Conservation (phyloP, 163 green algal species). For the Volvox carteri region DNA sequence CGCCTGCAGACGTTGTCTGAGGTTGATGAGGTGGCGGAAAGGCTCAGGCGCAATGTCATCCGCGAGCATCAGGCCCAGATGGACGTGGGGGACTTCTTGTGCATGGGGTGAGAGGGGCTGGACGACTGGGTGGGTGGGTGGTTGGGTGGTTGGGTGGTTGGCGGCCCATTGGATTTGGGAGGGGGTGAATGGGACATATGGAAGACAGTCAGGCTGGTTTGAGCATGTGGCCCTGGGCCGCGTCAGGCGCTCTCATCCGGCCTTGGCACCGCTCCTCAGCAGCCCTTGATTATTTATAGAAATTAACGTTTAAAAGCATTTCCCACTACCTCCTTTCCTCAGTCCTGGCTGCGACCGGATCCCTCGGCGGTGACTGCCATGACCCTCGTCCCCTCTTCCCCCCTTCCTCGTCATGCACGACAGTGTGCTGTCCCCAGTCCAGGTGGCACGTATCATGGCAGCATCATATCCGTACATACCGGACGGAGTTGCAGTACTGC, state of each 20-base stretch:
- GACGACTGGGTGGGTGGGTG: neutral
- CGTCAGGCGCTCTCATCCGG: too few relatives aligned
- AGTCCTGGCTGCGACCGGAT: neutral
- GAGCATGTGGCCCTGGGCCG: too few relatives aligned
- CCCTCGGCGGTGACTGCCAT: neutral
- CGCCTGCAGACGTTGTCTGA: neutral
- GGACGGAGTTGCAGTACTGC: conserved; percentile 15
- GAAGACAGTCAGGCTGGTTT: too few relatives aligned
- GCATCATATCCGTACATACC: conserved; percentile 34
- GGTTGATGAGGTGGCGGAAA: conserved; percentile 24
- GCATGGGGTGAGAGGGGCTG: neutral
- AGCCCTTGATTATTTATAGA: neutral
- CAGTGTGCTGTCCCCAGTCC: conserved; percentile 17
- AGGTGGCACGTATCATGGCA: neutral
- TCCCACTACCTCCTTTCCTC: neutral
- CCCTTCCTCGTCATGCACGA: neutral
- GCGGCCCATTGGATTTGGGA: neutral
- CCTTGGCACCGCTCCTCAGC: neutral
- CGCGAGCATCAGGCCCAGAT: conserved; percentile 16
- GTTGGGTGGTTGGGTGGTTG: neutral
- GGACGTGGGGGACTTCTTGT: conserved; percentile 21
- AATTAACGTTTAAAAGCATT: neutral
- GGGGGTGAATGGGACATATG: neutral
- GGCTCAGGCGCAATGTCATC: conserved; percentile 11
- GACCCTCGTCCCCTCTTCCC: neutral